phyloP scores from a whole-genome alignment of 495 filamentous ascomycete genomes.

The Talaromyces adpressus region DNA sequence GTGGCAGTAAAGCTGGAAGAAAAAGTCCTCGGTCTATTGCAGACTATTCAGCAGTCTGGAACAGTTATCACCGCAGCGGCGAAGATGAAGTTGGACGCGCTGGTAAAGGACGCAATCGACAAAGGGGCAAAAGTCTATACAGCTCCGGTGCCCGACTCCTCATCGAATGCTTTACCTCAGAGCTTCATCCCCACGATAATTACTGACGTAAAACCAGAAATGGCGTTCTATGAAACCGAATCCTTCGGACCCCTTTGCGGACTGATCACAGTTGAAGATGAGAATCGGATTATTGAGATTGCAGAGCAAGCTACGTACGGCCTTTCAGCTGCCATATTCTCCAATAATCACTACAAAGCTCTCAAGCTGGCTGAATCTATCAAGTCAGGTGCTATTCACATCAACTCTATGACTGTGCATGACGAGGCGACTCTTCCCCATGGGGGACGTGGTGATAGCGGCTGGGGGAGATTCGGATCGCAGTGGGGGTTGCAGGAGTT shows the following conservation, averaged over 20 bases:
- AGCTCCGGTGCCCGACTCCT: neutral
- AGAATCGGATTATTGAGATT: conserved; percentile 39
- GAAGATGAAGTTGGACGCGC: neutral
- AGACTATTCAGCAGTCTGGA: conserved; percentile 29
- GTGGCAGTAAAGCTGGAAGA: conserved; percentile 58
- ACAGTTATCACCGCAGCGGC: conserved; percentile 49
- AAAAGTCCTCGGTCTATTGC: conserved; percentile 31
- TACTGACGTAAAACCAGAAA: conserved; percentile 45
- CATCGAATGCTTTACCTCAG: neutral
- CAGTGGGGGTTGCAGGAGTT: conserved; percentile 63
- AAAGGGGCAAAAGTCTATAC: neutral
- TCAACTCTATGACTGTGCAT: conserved; percentile 80
- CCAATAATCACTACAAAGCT: neutral
- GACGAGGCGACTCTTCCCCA: conserved; percentile 76
- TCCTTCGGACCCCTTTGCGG: conserved; percentile 74
- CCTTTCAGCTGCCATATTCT: conserved; percentile 18
- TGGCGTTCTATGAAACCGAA: conserved; percentile 78
- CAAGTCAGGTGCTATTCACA: conserved; percentile 57
- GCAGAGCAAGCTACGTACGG: conserved; percentile 48
- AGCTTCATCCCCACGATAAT: conserved; percentile 48
- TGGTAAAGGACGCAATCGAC: neutral
- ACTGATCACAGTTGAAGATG: conserved; percentile 35
- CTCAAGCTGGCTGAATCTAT: neutral
- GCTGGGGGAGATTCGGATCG: conserved; percentile 64
- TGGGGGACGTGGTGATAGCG: conserved; percentile 79